Base-by-base conservation (phyloP, 1,284 basidiomycete genomes). In the Somion occarium region DNA sequence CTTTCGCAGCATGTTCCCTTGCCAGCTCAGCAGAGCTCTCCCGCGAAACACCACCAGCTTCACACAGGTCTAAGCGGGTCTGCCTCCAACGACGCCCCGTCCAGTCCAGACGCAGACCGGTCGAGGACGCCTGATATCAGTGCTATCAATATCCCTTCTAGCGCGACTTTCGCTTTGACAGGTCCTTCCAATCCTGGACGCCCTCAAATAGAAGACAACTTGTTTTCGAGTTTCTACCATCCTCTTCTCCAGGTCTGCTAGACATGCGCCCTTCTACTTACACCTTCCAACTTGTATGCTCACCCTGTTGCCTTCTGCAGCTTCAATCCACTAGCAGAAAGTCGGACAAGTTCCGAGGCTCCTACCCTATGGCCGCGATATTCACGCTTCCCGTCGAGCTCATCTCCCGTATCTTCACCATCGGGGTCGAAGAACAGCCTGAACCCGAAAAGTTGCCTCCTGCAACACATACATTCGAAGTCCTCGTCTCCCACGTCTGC, bases 321-420 rank as follows among this genome's bases (percentile, higher is more conserved):
- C 18, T 41, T 18, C 39, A 18, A 7, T 22, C 39, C 9, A 18
- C 15, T 22, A 7, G 9, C 18, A 5, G 9, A 15, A 41, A 41
- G 9, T 41, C 20, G 13, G 39, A 15, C 39, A 15, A 41, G 15
- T 15, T 41, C 15, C 9, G 39, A 5, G 7, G 20, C 7, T n/a
- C 50, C 1, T 18, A 20, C 12, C 20, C 49, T 52, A 62, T 62
- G 59, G 45, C 59, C 34, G 63, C 67, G 58, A 71, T 79, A 38
- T 64, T 75, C 58, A 56, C 66, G 12, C 72, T 83, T 49, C 81
- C 81, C 37, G 73, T 79, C 51, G 81, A 83, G 61, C 71, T 82
- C 53, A 67, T 83, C 55, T 66, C 74, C 41, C 67, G 73, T 38
- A 72, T 83, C 24, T 81, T 82, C 63, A 56, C 72, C 50, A 67